These are phyloP conservation scores for Mesembryanthemum crystallinum DNA, from an alignment of 148 eudicot species.

Conservation along the genomic window DNA sequence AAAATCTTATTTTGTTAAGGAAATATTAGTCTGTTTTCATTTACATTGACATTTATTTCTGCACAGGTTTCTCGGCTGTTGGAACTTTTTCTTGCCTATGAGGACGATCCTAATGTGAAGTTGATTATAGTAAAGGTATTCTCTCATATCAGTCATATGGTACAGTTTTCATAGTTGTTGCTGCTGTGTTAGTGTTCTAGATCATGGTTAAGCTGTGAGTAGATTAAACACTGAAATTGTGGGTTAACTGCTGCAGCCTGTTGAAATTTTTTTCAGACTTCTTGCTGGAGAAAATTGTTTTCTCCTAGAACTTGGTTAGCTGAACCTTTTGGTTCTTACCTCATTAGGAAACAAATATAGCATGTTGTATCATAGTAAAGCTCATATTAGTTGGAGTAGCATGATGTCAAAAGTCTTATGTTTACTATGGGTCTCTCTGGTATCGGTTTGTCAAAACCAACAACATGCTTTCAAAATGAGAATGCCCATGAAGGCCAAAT, in stretches of 20 bases:
- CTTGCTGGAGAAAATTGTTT: neutral
- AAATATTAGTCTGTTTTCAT: neutral
- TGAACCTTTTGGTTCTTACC: neutral
- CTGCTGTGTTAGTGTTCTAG: neutral
- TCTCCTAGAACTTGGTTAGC: too few relatives aligned
- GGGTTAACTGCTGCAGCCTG: neutral
- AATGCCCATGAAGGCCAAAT: too few relatives aligned
- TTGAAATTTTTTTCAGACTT: neutral
- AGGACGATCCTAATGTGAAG: slow-evolving; percentile 63
- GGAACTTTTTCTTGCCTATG: slow-evolving; percentile 65
- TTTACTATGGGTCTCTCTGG: too few relatives aligned
- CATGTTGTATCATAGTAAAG: neutral
- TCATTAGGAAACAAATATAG: neutral
- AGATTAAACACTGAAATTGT: neutral
- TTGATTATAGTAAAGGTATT: slow-evolving; percentile 78
- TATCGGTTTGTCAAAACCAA: too few relatives aligned
- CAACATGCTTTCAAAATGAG: too few relatives aligned
- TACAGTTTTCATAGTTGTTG: neutral
- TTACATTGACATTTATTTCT: neutral
- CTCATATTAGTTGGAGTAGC: neutral
- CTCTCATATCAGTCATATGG: neutral
- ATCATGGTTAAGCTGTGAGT: neutral
- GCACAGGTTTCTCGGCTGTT: slow-evolving; percentile 59
- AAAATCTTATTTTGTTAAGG: neutral
- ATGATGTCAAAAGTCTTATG: too few relatives aligned